Evolutionary conservation across 768 basidiomycete species (phyloP).

Genomic region (Leccinum aurantiacum): DNA sequence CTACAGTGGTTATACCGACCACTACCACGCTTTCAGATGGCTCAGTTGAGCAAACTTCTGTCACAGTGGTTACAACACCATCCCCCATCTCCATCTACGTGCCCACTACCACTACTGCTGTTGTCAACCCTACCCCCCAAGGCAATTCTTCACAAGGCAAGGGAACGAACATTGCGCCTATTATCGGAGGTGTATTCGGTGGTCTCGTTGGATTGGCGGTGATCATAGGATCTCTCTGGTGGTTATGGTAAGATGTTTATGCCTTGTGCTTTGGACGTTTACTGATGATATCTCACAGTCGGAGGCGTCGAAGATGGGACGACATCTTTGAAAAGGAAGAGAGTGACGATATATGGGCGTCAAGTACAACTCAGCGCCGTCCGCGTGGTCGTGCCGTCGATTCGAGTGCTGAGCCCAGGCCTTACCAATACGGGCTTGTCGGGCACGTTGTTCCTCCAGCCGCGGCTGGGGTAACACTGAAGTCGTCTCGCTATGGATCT

Average conservation of each 20-base stretch:
- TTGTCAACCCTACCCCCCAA: slow-evolving; percentile 18
- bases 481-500: slow-evolving; percentile 34
- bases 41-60: slow-evolving; percentile 34
- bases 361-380: slow-evolving; percentile 19
- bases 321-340: slow-evolving; percentile 51
- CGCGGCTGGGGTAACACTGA: slow-evolving; percentile 31
- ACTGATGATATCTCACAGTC: slow-evolving; percentile 33
- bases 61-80: slow-evolving; percentile 40
- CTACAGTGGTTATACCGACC: slow-evolving; percentile 31
- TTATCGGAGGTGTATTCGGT: slow-evolving; percentile 54
- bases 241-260: slow-evolving; percentile 42
- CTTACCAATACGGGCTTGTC: slow-evolving; percentile 65
- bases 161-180: slow-evolving; percentile 41
- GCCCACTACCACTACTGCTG: slow-evolving; percentile 13
- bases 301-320: slow-evolving; percentile 47
- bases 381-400: slow-evolving; percentile 31
- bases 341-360: slow-evolving; percentile 26
- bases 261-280: slow-evolving; percentile 5
- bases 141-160: slow-evolving; percentile 16
- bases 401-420: slow-evolving; percentile 43
- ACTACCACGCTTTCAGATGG: slow-evolving; percentile 44
- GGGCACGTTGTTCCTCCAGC: slow-evolving; percentile 40
- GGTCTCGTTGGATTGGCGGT: slow-evolving; percentile 52
- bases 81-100: slow-evolving; percentile 34
- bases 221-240: slow-evolving; percentile 48